Evolutionary conservation across 768 basidiomycete species (phyloP).

Genomic region (Mycena haematopus): DNA sequence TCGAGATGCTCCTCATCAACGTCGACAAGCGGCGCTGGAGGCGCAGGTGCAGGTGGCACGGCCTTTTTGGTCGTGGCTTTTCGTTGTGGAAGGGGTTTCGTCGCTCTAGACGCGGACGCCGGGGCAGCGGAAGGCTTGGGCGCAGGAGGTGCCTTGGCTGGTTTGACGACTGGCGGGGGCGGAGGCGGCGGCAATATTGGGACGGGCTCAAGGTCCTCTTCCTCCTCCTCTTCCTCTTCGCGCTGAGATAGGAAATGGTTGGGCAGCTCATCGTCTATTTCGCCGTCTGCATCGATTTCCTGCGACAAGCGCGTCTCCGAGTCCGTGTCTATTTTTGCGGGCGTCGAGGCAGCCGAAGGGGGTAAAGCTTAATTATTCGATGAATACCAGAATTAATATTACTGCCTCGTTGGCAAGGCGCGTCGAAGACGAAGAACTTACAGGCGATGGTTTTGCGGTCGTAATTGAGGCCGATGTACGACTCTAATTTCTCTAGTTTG

Average conservation of each 20-base stretch:
- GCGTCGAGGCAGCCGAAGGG: conserved; percentile 33
- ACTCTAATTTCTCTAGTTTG: conserved; percentile 79
- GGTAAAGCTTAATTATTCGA: conserved; percentile 31
- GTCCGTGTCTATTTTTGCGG: conserved; percentile 29
- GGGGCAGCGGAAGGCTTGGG: conserved; percentile 33
- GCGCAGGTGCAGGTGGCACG: conserved; percentile 26
- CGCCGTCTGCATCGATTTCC: conserved; percentile 40
- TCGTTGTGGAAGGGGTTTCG: conserved; percentile 28
- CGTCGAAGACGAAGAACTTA: conserved; percentile 3
- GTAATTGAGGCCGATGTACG: conserved; percentile 60
- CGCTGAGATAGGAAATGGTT: conserved; percentile 32
- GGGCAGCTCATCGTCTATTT: conserved; percentile 51
- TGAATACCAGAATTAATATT: conserved; percentile 14
- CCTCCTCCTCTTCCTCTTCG: conserved; percentile 47
- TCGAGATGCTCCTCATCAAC: conserved; percentile 51
- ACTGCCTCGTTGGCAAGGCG: conserved; percentile 15
- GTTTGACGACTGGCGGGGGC: conserved; percentile 35
- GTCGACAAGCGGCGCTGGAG: conserved; percentile 20
- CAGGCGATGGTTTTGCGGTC: conserved; percentile 48
- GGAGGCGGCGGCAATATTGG: conserved; percentile 30
- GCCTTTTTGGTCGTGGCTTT: conserved; percentile 30
- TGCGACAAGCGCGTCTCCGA: conserved; percentile 29
- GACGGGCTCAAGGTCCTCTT: conserved; percentile 39
- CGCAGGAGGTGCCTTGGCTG: conserved; percentile 32
- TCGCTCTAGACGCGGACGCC: conserved; percentile 24